Evolutionary conservation across 371 early-diverging fungal genomes (phyloP), one percentile per base, ranked within the genome.

Genomic region (Mortierella sp.): DNA sequence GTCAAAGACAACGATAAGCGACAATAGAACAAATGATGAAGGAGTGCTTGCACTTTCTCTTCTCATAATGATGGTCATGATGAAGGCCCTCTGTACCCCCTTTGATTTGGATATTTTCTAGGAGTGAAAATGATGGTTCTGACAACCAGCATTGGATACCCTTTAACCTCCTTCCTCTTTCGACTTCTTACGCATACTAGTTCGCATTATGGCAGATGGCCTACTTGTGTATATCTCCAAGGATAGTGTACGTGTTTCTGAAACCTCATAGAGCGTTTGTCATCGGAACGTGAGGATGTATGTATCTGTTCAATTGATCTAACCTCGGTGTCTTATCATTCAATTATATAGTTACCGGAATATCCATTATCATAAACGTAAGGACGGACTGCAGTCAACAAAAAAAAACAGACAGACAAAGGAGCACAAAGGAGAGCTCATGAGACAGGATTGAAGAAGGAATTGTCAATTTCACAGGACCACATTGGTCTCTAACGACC

Each of bases 151-250:
- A 13, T 40, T 37, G 11, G 41, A 34, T 52, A 10, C 69, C 11
- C 39, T 1, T 53, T 41, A 19, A 66, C 40, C 37, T 29, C 9
- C 16, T 4, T 41, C 19, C 66, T 16, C 24, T 22, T 22, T 7
- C 22, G 14, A 3, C 29, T 53, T 40, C 44, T 40, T 14, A 1
- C 47, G 22, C 45, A 31, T 26, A 50, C 61, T 84, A 97, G 90
- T 92, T 95, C 77, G 97, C 97, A 48, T 80, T 93, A 63, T 97
- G 97, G 97, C 96, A 96, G 83, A 96, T 97, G 97, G 87, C 91
- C 16, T 96, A 96, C 80, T 87, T 97, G 44, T 85, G 94, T 31
- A 93, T 96, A 70, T 90, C 95, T 4, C 97, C 97, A 41, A 89
- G 91, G 80, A 86, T 96, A 92, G 97, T 97, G 92, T 95, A 90